Conservation (phyloP, 2,329 filamentous ascomycete species). For the Colletotrichum scovillei region DNA sequence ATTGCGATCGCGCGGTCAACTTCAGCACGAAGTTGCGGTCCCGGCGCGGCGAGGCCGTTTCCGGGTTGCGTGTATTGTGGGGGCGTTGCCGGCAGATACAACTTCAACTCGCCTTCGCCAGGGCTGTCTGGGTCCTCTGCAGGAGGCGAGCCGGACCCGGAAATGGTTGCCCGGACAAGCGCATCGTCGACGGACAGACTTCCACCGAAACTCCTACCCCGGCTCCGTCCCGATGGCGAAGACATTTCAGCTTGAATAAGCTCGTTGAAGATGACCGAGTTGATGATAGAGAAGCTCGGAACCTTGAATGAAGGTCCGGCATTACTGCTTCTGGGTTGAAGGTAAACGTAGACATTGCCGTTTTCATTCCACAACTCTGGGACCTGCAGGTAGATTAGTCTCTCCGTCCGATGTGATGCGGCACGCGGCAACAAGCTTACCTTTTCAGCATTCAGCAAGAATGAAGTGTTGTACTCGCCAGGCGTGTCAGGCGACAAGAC, state of each 20-base stretch:
- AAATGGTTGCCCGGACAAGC: conserved; percentile 46
- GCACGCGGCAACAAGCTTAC: conserved; percentile 47
- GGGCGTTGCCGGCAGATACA: conserved; percentile 65
- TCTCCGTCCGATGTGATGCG: conserved; percentile 31
- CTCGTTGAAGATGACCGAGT: conserved; percentile 66
- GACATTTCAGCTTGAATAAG: conserved; percentile 60
- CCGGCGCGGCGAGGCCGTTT: conserved; percentile 47
- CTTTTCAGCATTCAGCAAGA: conserved; percentile 66
- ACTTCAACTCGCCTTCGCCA: conserved; percentile 52
- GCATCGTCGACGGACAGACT: conserved; percentile 64
- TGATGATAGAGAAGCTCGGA: conserved; percentile 62
- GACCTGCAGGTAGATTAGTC: conserved; percentile 54
- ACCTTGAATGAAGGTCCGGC: conserved; percentile 71
- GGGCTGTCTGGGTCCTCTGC: conserved; percentile 45
- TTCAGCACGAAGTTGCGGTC: conserved; percentile 49
- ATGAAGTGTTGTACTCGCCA: conserved; percentile 66
- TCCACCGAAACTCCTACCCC: conserved; percentile 59
- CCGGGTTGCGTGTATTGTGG: conserved; percentile 42
- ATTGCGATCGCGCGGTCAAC: conserved; percentile 68
- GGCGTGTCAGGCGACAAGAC: conserved; percentile 63
- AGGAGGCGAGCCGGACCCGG: conserved; percentile 51
- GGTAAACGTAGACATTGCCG: conserved; percentile 67
- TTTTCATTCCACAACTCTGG: conserved; percentile 74
- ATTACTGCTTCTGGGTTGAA: conserved; percentile 63
- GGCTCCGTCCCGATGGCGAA: conserved; percentile 43